A percentile compares a stretch with the other conserved stretches of the same genome.
These are phyloP conservation scores for Sphaerosporella brunnea DNA, from an alignment of 495 filamentous ascomycete genomes.

Conservation along the genomic window DNA sequence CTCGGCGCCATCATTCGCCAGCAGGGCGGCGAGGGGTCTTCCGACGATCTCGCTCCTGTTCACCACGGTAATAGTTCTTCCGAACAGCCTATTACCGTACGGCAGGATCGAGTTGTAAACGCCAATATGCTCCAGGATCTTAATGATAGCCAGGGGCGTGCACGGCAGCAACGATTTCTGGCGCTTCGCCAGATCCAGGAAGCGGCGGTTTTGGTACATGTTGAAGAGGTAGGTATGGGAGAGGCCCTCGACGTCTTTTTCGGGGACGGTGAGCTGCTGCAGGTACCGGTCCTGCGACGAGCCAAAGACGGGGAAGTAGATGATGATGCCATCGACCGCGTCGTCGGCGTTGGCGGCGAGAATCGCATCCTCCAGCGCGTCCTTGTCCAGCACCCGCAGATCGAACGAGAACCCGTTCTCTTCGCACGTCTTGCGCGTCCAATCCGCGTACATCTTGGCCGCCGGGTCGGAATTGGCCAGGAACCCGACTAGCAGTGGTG, in stretches of 20 bases:
- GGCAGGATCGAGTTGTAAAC: constrained; percentile 95
- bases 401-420: constrained; percentile 88
- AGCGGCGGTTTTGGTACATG: constrained; percentile 97
- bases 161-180: constrained; percentile 89
- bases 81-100: constrained; percentile 81
- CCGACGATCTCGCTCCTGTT: constrained; percentile 93
- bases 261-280: constrained; percentile 76
- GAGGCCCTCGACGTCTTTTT: constrained; percentile 91
- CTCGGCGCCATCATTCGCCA: constrained; percentile 88
- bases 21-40: constrained; percentile 75
- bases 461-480: constrained; percentile 81
- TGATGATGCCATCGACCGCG: constrained; percentile 76
- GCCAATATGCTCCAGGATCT: constrained; percentile 84
- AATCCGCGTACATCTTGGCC: constrained; percentile 82
- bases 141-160: constrained; percentile 86
- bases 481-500: constrained; percentile 74
- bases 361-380: constrained; percentile 72
- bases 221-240: constrained; percentile 91
- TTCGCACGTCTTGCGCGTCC: constrained; percentile 86
- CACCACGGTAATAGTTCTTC: constrained; percentile 81
- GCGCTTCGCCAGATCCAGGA: constrained; percentile 60
- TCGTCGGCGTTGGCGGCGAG: constrained; percentile 63
- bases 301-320: constrained; percentile 95
- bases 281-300: constrained; percentile 76
- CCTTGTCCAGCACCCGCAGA: constrained; percentile 63